Percentiles rank a stretch among this genome's conserved stretches.
Conservation (phyloP, 1,284 basidiomycete species). For the Cutaneotrichosporon sp. region DNA sequence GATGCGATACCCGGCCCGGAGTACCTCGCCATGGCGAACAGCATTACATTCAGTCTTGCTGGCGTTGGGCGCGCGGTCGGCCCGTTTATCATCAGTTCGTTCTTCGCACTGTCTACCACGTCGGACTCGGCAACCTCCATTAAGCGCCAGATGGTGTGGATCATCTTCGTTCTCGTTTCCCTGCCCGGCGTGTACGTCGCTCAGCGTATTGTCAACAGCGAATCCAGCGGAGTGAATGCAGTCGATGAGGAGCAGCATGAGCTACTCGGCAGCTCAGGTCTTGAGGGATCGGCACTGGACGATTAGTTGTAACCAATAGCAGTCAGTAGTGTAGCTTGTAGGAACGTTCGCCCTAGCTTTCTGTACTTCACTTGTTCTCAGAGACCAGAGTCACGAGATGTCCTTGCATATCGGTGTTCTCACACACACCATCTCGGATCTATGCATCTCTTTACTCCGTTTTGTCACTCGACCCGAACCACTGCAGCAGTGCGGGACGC, state of each 20-base stretch:
- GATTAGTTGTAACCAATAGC: conserved; percentile 2
- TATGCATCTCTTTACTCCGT: neutral
- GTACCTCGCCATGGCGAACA: conserved; percentile 38
- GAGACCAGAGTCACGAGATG: no score
- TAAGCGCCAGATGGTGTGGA: conserved; percentile 35
- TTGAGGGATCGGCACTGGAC: neutral
- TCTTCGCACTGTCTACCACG: conserved; percentile 33
- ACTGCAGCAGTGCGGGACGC: neutral
- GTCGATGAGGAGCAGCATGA: conserved; percentile 6
- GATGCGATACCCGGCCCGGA: conserved; percentile 36
- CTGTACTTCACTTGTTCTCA: no score
- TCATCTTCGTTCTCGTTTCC: conserved; percentile 23
- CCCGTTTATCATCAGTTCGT: conserved; percentile 31
- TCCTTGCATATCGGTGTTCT: no score
- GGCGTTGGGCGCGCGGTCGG: conserved; percentile 31
- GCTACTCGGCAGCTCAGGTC: neutral
- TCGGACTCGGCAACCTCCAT: conserved; percentile 18
- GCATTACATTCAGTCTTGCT: conserved; percentile 34
- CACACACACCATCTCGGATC: no score
- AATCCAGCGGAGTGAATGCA: neutral
- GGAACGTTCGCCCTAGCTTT: no score
- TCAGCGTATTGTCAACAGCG: conserved; percentile 5
- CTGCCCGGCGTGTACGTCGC: conserved; percentile 31
- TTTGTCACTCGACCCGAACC: neutral
- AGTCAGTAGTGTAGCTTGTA: no score